Evolutionary conservation across 2,329 filamentous ascomycete genomes (phyloP).

Genomic region (Fusarium beomiforme): DNA sequence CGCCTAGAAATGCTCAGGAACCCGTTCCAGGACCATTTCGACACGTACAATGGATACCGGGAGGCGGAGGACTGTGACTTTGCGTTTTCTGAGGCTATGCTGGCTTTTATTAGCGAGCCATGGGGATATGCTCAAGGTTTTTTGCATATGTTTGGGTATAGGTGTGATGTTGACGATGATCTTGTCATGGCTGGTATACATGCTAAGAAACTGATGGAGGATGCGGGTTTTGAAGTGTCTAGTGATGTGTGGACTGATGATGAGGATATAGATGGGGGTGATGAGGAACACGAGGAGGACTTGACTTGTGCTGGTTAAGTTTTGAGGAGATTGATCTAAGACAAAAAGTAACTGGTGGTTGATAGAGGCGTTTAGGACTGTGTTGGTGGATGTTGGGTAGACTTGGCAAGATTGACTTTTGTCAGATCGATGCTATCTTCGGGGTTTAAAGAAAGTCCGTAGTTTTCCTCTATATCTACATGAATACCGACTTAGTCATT

Average conservation of each 20-base stretch:
- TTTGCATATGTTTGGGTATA: not conserved
- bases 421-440: not conserved
- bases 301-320: fast-evolving
- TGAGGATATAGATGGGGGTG: not conserved
- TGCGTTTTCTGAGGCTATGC: fast-evolving
- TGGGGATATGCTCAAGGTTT: not conserved
- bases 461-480: not conserved
- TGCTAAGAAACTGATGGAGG: fast-evolving
- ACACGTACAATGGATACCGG: not conserved
- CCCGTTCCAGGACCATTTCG: not conserved
- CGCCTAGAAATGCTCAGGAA: not conserved
- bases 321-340: fast-evolving
- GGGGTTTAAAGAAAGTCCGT: not conserved
- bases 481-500: not conserved
- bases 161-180: not conserved
- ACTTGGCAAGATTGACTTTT: not conserved
- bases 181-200: not conserved
- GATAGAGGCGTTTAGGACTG: not conserved
- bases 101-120: fast-evolving
- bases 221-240: fast-evolving
- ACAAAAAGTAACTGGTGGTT: not conserved
- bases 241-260: not conserved
- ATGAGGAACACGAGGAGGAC: not conserved
- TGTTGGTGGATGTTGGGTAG: not conserved
- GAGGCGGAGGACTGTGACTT: not conserved